Evolutionary conservation across 1,284 basidiomycete genomes (phyloP).

Genomic region (Vanrija sp.): DNA sequence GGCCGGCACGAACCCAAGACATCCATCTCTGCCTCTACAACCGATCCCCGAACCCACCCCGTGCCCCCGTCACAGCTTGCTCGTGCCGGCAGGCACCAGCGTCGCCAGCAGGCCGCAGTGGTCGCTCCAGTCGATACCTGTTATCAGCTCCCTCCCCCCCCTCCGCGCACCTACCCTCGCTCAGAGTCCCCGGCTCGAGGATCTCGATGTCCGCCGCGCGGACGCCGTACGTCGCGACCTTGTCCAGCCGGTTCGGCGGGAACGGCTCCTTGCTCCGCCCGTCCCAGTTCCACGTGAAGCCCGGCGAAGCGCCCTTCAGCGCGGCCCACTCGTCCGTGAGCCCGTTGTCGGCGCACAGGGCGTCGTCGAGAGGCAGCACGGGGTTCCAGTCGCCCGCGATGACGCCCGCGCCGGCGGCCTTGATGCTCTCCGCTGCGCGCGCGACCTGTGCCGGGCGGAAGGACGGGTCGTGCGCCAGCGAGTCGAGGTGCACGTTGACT

Average conservation of each 20-base stretch:
- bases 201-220: background rate
- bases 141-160: background rate
- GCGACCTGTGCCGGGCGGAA: constrained; percentile 2
- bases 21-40: too few species aligned
- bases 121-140: constrained; percentile 5
- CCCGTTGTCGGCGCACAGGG: background rate
- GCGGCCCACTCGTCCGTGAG: background rate
- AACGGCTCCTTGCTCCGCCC: constrained; percentile 7
- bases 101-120: background rate
- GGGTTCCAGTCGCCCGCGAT: constrained; percentile 4
- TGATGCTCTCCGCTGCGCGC: background rate
- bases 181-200: constrained; percentile 2
- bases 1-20: too few species aligned
- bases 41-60: too few species aligned
- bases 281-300: constrained; percentile 7
- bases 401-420: background rate
- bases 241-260: constrained; percentile 3
- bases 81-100: background rate
- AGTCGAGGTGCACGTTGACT: constrained; percentile 4
- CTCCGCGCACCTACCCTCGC: background rate
- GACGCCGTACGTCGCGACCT: constrained; percentile 1
- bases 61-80: too few species aligned
- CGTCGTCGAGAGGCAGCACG: background rate
- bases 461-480: background rate
- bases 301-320: background rate